phyloP scores from a whole-genome alignment of 106 monocot genomes.

The Alisma plantagoaquatica region DNA sequence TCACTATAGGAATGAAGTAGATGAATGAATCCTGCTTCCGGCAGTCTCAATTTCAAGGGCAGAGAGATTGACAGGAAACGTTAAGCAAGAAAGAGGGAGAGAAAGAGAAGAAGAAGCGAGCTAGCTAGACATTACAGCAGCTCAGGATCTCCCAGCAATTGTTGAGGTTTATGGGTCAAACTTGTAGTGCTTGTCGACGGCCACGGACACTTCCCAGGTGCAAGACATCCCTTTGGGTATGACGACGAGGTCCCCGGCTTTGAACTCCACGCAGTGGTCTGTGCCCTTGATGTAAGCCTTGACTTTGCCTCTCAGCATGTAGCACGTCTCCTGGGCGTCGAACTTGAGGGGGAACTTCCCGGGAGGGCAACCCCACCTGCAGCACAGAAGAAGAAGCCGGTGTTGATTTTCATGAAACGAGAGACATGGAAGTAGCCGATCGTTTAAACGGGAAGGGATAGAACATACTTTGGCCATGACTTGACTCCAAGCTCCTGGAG shows the following conservation, averaged over 20 bases:
- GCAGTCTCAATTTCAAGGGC: too few relatives aligned
- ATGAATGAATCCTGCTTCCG: too few relatives aligned
- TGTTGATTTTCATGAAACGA: neutral
- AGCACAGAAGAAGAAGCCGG: neutral
- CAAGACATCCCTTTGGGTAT: constrained; percentile 1
- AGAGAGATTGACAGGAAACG: too few relatives aligned
- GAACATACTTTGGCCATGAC: constrained; percentile 5
- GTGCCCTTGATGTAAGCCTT: constrained; percentile 2
- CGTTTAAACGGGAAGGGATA: too few relatives aligned
- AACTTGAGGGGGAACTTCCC: too few relatives aligned
- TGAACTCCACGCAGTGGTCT: constrained; percentile 1
- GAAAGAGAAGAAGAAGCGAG: neutral
- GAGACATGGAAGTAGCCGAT: neutral
- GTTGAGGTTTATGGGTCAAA: too few relatives aligned
- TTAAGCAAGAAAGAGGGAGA: neutral
- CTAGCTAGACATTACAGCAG: too few relatives aligned
- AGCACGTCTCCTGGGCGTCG: constrained; percentile 2
- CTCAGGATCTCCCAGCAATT: too few relatives aligned
- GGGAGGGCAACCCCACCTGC: too few relatives aligned
- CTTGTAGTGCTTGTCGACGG: constrained; percentile 5
- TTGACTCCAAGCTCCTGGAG: neutral
- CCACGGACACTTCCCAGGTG: constrained; percentile 1
- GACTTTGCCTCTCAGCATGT: neutral
- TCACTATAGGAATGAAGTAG: too few relatives aligned
- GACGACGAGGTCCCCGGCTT: constrained; percentile 4